Conservation (phyloP, 495 filamentous ascomycete genomes). For the Annulohypoxylon bovei region DNA sequence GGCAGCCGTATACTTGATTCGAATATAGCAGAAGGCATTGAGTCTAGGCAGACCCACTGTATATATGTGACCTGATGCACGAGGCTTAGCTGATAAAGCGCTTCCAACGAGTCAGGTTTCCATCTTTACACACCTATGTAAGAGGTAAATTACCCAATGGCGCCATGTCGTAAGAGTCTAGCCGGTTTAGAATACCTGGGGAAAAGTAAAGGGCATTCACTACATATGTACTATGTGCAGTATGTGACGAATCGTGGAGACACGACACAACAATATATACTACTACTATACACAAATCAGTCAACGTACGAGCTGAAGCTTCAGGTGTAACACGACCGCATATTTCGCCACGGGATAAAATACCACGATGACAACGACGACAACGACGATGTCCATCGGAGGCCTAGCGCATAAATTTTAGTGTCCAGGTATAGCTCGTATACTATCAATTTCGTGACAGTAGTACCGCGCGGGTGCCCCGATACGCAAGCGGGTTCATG, state of each 20-base stretch:
- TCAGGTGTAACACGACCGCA: conserved; percentile 4
- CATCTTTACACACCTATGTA: background rate
- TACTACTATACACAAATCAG: background rate
- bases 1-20: background rate
- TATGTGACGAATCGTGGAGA: background rate
- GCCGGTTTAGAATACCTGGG: background rate
- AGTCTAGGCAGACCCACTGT: background rate
- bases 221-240: no score
- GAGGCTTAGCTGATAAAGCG: conserved; percentile 3
- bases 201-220: background rate
- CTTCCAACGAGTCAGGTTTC: background rate
- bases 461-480: background rate
- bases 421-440: conserved; percentile 13
- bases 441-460: background rate
- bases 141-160: background rate
- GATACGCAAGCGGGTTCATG: conserved; percentile 24
- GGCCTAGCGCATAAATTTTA: conserved; percentile 13
- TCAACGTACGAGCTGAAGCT: background rate
- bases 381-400: conserved; percentile 5
- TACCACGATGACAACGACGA: conserved; percentile 18
- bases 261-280: background rate
- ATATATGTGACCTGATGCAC: background rate
- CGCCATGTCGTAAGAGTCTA: conserved; percentile 7
- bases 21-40: background rate
- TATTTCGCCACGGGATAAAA: conserved; percentile 28